These are phyloP conservation scores for Nemophila menziesii DNA, from an alignment of 257 asterid genomes.

Conservation along the genomic window DNA sequence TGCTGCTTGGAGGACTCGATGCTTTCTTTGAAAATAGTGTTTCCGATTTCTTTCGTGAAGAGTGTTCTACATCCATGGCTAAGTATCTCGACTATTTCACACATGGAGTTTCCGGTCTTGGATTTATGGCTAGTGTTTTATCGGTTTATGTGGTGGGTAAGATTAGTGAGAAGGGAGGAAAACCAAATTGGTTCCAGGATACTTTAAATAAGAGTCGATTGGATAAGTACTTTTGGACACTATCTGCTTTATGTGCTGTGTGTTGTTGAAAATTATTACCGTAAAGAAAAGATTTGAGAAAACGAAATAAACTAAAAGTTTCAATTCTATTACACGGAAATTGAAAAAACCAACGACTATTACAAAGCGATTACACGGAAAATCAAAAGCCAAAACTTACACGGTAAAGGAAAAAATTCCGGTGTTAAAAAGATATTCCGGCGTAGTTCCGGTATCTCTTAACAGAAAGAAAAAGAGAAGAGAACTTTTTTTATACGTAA, in stretches of 20 bases:
- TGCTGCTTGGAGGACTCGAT: constrained; percentile 34
- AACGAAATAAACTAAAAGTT: too few species aligned
- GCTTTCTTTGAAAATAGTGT: constrained; percentile 20
- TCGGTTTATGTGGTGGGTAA: constrained; percentile 33
- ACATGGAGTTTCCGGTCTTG: constrained; percentile 30
- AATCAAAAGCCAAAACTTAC: too few species aligned
- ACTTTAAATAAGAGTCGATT: constrained; percentile 42
- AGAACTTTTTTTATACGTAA: too few species aligned
- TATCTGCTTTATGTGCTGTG: constrained; percentile 32
- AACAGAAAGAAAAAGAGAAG: too few species aligned
- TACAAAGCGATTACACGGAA: too few species aligned
- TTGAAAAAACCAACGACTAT: too few species aligned
- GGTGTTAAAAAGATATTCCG: too few species aligned
- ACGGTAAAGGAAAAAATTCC: too few species aligned
- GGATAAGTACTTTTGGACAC: constrained; percentile 45
- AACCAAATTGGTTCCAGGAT: constrained; percentile 36
- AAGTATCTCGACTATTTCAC: constrained; percentile 16
- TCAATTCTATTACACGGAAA: too few species aligned
- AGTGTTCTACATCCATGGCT: constrained; percentile 23
- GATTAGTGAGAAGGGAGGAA: constrained; percentile 27
- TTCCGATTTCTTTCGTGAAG: constrained; percentile 12
- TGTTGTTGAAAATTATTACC: too few species aligned
- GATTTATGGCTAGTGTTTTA: constrained; percentile 27
- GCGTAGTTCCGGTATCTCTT: too few species aligned
- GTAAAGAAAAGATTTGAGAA: too few species aligned